Percentiles rank a stretch among this genome's conserved stretches.
Conservation (phyloP, 805 yeast species). For the Saccharomycopsis sp. region DNA sequence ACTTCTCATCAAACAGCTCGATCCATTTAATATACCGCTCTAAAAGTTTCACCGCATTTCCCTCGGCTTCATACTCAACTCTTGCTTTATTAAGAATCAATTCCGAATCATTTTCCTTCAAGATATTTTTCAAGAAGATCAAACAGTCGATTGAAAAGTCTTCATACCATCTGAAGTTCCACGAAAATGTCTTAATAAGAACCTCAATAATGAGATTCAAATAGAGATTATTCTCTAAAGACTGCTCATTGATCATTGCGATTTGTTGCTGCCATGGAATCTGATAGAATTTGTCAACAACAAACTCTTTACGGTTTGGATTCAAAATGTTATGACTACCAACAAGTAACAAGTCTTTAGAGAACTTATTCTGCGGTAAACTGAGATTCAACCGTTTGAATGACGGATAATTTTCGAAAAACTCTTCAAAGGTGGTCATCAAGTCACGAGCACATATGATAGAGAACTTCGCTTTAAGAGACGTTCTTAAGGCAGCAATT, state of each 20-base stretch:
- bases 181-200: slow-evolving; percentile 47
- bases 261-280: slow-evolving; percentile 21
- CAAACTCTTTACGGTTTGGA: slow-evolving; percentile 21
- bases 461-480: slow-evolving; percentile 54
- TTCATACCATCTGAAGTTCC: slow-evolving; percentile 62
- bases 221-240: slow-evolving; percentile 25
- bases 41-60: slow-evolving; percentile 22
- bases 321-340: slow-evolving; percentile 22
- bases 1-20: slow-evolving; percentile 19
- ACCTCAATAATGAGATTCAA: slow-evolving; percentile 36
- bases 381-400: slow-evolving; percentile 26
- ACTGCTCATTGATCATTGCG: slow-evolving; percentile 17
- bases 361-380: slow-evolving; percentile 14
- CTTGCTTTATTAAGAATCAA: slow-evolving; percentile 28
- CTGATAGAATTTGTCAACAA: slow-evolving; percentile 8
- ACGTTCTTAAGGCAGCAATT: slow-evolving; percentile 47
- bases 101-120: slow-evolving; percentile 32
- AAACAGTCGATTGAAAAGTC: slow-evolving; percentile 40
- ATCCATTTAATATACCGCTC: slow-evolving; percentile 21
- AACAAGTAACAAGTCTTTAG: slow-evolving; percentile 22
- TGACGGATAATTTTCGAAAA: slow-evolving; percentile 23
- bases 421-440: slow-evolving; percentile 39
- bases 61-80: slow-evolving; percentile 26
- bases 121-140: slow-evolving; percentile 38
- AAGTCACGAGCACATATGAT: slow-evolving; percentile 48